Conservation (phyloP, 2,329 filamentous ascomycete genomes). For the Colletotrichum godetiae region DNA sequence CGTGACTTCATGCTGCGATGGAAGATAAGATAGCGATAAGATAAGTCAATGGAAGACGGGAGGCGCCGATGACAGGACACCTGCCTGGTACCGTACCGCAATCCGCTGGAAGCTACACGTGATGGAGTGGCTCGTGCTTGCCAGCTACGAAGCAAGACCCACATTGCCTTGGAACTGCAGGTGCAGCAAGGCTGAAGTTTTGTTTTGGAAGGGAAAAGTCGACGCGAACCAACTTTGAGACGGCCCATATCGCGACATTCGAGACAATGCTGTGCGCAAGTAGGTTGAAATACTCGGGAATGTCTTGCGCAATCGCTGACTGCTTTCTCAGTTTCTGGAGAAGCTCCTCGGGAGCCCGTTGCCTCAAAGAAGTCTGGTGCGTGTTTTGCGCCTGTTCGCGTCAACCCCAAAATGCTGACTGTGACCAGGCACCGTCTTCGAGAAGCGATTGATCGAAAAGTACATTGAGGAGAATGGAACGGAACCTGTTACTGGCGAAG, state of each 20-base stretch:
- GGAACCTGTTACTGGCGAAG: constrained; percentile 90
- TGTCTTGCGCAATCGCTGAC: constrained; percentile 26
- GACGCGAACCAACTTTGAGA: constrained; percentile 24
- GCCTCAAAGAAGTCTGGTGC: constrained; percentile 93
- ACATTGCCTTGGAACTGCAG: constrained; percentile 7
- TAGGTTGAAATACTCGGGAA: constrained; percentile 41
- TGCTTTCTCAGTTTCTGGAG: constrained; percentile 82
- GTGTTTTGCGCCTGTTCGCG: constrained; percentile 44
- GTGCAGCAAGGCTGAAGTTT: constrained; percentile 36
- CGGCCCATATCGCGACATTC: constrained; percentile 22
- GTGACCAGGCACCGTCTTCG: constrained; percentile 82
- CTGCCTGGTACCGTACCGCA: too few relatives aligned
- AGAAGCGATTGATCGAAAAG: constrained; percentile 93
- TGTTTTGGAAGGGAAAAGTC: constrained; percentile 34
- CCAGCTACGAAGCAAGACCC: constrained; percentile 10
- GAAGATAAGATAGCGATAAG: constrained; percentile 4
- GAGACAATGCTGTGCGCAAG: constrained; percentile 48
- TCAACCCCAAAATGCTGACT: constrained; percentile 11
- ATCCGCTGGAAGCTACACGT: constrained; percentile 6
- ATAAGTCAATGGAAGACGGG: not conserved
- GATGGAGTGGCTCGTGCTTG: constrained; percentile 29
- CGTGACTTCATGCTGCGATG: constrained; percentile 16
- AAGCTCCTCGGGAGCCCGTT: constrained; percentile 93
- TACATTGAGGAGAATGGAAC: constrained; percentile 94
- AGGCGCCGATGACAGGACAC: constrained; percentile 2